phyloP scores from a whole-genome alignment of 1,284 basidiomycete genomes.

The Peniophora sp. region DNA sequence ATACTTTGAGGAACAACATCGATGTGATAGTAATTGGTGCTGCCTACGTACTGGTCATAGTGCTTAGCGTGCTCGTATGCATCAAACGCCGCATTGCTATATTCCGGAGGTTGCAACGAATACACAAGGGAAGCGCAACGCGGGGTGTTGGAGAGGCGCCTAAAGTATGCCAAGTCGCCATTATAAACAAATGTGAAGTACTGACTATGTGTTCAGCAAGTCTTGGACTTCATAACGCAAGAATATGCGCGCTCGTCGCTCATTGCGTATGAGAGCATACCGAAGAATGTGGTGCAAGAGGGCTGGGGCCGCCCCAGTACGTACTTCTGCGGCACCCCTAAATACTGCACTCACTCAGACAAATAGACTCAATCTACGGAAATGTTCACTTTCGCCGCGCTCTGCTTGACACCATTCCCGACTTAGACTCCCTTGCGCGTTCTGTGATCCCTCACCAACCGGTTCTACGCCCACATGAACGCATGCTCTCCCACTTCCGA shows the following conservation, averaged over 20 bases:
- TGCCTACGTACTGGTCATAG: slow-evolving; percentile 59
- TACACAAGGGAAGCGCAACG: slow-evolving; percentile 64
- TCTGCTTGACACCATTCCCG: slow-evolving; percentile 57
- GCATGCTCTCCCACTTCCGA: slow-evolving; percentile 68
- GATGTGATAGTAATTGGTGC: slow-evolving; percentile 58
- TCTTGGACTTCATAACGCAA: slow-evolving; percentile 66
- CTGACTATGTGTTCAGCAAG: slow-evolving; percentile 31
- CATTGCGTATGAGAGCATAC: slow-evolving; percentile 69
- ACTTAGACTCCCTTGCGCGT: slow-evolving; percentile 64
- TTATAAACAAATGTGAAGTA: neutral
- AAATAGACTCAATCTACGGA: slow-evolving; percentile 46
- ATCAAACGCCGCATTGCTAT: slow-evolving; percentile 61
- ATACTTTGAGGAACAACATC: slow-evolving; percentile 50
- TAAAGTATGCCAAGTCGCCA: slow-evolving; percentile 37
- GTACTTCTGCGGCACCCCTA: slow-evolving; percentile 15
- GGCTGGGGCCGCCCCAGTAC: slow-evolving; percentile 78
- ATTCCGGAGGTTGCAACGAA: slow-evolving; percentile 51
- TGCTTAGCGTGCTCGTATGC: slow-evolving; percentile 52
- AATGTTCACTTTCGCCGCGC: slow-evolving; percentile 55
- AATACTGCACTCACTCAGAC: neutral
- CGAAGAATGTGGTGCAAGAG: slow-evolving; percentile 62
- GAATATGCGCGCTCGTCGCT: slow-evolving; percentile 76
- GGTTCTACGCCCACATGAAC: slow-evolving; percentile 50
- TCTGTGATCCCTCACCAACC: slow-evolving; percentile 59
- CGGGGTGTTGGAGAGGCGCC: slow-evolving; percentile 62